Conservation (phyloP, 352 stramenopile genomes). For the Elongisporangium prolatum region DNA sequence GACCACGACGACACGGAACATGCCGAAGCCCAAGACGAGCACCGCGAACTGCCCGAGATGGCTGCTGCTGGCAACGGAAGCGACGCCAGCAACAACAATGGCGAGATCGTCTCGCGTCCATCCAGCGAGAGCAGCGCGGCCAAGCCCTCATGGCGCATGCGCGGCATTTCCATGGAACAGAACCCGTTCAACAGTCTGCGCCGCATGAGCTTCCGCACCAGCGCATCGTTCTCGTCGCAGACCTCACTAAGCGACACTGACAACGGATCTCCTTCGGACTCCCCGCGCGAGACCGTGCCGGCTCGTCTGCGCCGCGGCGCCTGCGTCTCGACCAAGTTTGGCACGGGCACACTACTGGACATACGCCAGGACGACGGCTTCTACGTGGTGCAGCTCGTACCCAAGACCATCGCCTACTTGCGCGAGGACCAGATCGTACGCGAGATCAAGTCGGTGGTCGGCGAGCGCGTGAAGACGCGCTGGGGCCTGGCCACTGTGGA, state of each 20-base stretch:
- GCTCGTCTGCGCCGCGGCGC: slow-evolving; percentile 48
- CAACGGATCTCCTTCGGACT: slow-evolving; percentile 12
- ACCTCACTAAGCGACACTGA: slow-evolving; percentile 24
- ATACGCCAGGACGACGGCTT: slow-evolving; percentile 67
- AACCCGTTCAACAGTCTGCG: slow-evolving; percentile 44
- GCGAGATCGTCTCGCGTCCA: neutral
- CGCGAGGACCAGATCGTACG: slow-evolving; percentile 60
- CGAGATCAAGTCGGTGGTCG: slow-evolving; percentile 82
- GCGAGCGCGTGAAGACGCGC: slow-evolving; percentile 77
- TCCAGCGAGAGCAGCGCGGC: neutral
- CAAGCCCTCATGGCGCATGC: slow-evolving; percentile 12
- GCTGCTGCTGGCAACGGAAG: neutral
- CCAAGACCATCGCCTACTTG: slow-evolving; percentile 68
- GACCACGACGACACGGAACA: slow-evolving; percentile 23
- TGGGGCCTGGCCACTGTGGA: slow-evolving; percentile 83
- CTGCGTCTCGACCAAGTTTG: slow-evolving; percentile 74
- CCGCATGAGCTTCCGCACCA: slow-evolving; percentile 50
- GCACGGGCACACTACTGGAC: slow-evolving; percentile 68
- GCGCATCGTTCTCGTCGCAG: slow-evolving; percentile 16
- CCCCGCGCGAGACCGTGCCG: slow-evolving; percentile 26
- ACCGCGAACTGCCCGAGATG: slow-evolving; percentile 42
- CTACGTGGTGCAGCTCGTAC: slow-evolving; percentile 72
- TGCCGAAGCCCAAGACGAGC: slow-evolving; percentile 26
- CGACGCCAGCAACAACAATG: slow-evolving; percentile 3
- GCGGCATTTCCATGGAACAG: slow-evolving; percentile 52